These are phyloP conservation scores for Ophiostoma australiae DNA, from an alignment of 2,329 filamentous ascomycete species.

Conservation along the genomic window DNA sequence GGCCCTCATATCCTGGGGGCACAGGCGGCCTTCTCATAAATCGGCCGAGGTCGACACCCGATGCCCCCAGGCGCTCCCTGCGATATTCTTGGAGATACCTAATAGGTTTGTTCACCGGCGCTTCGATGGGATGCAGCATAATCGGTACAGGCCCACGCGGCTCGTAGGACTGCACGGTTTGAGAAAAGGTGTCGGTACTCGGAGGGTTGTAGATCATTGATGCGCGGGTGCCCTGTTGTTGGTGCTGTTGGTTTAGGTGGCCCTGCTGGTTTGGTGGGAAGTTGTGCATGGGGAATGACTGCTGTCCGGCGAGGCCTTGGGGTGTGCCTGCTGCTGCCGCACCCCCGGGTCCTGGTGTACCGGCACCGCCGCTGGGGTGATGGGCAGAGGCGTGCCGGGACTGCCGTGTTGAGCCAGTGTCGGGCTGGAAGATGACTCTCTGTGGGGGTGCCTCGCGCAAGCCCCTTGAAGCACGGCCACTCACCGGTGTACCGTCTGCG, in stretches of 20 bases:
- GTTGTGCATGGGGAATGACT: slow-evolving; percentile 24
- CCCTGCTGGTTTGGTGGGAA: slow-evolving; percentile 19
- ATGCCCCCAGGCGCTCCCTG: slow-evolving; percentile 36
- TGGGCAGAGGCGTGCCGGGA: slow-evolving; percentile 54
- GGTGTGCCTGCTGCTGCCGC: slow-evolving; percentile 19
- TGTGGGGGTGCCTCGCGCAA: slow-evolving; percentile 80
- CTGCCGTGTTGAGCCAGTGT: slow-evolving; percentile 61
- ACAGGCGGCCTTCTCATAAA: slow-evolving; percentile 47
- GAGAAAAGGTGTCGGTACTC: slow-evolving; percentile 53
- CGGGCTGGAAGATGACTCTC: slow-evolving; percentile 78
- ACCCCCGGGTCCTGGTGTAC: neutral
- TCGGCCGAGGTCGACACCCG: slow-evolving; percentile 46
- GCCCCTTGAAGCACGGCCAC: slow-evolving; percentile 57
- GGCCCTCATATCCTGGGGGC: slow-evolving; percentile 61
- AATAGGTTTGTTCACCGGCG: slow-evolving; percentile 66
- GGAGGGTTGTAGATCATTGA: slow-evolving; percentile 47
- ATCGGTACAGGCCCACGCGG: slow-evolving; percentile 56
- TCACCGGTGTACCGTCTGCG: slow-evolving; percentile 39
- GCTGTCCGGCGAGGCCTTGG: slow-evolving; percentile 29
- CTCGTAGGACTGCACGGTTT: slow-evolving; percentile 64
- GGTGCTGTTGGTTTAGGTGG: slow-evolving; percentile 11
- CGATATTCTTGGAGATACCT: slow-evolving; percentile 60
- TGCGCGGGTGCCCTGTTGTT: slow-evolving; percentile 26
- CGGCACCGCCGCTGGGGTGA: slow-evolving; percentile 29
- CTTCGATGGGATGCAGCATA: slow-evolving; percentile 66